A percentile compares a stretch with the other conserved stretches of the same genome.
These are phyloP conservation scores for Saccharomycopsis fodiens DNA, from an alignment of 805 yeast species.

Conservation along the genomic window DNA sequence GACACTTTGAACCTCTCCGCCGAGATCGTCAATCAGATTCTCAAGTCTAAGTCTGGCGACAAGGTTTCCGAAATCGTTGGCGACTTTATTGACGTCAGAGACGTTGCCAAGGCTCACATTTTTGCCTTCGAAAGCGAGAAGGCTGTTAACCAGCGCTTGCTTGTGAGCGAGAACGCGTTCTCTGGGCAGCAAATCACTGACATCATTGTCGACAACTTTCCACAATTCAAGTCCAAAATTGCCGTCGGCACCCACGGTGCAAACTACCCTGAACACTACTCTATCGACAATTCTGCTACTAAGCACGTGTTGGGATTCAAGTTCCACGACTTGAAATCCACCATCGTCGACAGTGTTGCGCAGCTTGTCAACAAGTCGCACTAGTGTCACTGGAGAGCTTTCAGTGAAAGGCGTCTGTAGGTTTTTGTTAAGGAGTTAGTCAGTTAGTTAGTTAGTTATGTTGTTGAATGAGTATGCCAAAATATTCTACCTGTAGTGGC, in stretches of 20 bases:
- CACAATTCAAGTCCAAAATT: slow-evolving; percentile 38
- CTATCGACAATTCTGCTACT: slow-evolving; percentile 18
- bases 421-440: too few relatives aligned
- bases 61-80: slow-evolving; percentile 23
- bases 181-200: slow-evolving; percentile 26
- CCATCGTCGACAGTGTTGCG: slow-evolving; percentile 34
- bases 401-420: too few relatives aligned
- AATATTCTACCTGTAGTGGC: too few relatives aligned
- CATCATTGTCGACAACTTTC: slow-evolving; percentile 32
- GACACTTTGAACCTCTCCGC: slow-evolving; percentile 32
- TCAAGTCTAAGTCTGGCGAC: slow-evolving; percentile 24
- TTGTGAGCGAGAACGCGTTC: slow-evolving; percentile 24
- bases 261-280: neutral
- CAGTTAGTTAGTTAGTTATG: too few relatives aligned
- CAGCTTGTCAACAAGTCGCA: too few relatives aligned
- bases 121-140: slow-evolving; percentile 38
- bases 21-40: slow-evolving; percentile 26
- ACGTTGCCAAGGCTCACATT: slow-evolving; percentile 53
- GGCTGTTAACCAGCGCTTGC: slow-evolving; percentile 29
- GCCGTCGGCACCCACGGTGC: slow-evolving; percentile 34
- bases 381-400: too few relatives aligned
- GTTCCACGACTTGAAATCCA: slow-evolving; percentile 32
- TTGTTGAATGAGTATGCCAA: too few relatives aligned
- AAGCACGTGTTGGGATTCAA: slow-evolving; percentile 30
- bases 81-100: slow-evolving; percentile 48